phyloP scores from a whole-genome alignment of 768 basidiomycete genomes.

The Chalciporus piperatus region DNA sequence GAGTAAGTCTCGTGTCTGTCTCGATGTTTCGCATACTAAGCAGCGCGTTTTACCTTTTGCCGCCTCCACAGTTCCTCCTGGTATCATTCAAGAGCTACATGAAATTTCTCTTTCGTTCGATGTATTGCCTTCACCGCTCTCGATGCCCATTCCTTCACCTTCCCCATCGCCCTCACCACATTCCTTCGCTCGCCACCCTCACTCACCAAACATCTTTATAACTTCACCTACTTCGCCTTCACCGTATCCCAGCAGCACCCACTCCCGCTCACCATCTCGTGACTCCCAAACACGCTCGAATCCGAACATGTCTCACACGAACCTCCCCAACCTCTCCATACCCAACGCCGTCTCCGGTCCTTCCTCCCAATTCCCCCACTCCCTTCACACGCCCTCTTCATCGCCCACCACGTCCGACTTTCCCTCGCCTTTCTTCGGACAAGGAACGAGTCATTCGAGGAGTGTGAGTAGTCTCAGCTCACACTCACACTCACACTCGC shows the following conservation, averaged over 20 bases:
- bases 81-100: slow-evolving; percentile 26
- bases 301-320: slow-evolving; percentile 1
- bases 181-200: slow-evolving; percentile 9
- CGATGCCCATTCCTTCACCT: slow-evolving; percentile 19
- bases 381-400: slow-evolving; percentile 26
- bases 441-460: slow-evolving; percentile 18
- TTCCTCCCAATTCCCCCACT: slow-evolving; percentile 9
- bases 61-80: slow-evolving; percentile 14
- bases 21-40: slow-evolving; percentile 3
- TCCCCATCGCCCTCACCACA: slow-evolving; percentile 29
- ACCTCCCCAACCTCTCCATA: slow-evolving; percentile 13
- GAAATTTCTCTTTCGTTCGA: slow-evolving; percentile 29
- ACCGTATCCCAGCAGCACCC: slow-evolving; percentile 13
- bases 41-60: neutral
- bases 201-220: slow-evolving; percentile 68
- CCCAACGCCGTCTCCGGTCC: slow-evolving; percentile 1
- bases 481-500: slow-evolving; percentile 8
- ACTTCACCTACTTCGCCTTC: slow-evolving; percentile 57
- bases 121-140: slow-evolving; percentile 10
- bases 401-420: slow-evolving; percentile 28
- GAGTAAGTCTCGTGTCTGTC: slow-evolving; percentile 7
- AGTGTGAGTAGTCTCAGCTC: slow-evolving; percentile 24
- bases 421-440: slow-evolving; percentile 8
- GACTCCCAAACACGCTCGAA: slow-evolving; percentile 16
- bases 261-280: slow-evolving; percentile 20